phyloP scores from a whole-genome alignment of 768 basidiomycete species.

The Nevesoporus exiguus region DNA sequence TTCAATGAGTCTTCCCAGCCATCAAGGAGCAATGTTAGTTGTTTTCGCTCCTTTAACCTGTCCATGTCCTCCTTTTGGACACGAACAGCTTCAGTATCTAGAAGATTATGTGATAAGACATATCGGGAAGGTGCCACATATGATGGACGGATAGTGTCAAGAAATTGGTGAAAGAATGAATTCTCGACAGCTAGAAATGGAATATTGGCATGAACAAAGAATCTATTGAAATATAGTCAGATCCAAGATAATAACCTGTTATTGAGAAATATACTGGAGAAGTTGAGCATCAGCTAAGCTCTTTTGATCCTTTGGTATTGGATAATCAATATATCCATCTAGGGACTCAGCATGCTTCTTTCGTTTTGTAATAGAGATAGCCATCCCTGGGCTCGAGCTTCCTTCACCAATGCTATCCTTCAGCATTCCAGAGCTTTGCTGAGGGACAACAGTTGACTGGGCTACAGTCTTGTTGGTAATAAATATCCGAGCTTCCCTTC shows the following conservation, averaged over 20 bases:
- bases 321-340: not conserved
- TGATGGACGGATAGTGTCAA: constrained; percentile 22
- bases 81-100: constrained; percentile 21
- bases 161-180: constrained; percentile 19
- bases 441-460: too few species aligned
- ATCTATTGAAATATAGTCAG: too few species aligned
- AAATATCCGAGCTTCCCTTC: too few species aligned
- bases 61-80: constrained; percentile 22
- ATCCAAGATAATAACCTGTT: too few species aligned
- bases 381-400: not conserved
- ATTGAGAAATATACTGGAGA: constrained; percentile 24
- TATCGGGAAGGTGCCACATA: constrained; percentile 23
- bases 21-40: constrained; percentile 29
- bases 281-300: not conserved
- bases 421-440: not conserved
- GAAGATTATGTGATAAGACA: constrained; percentile 23
- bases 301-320: not conserved
- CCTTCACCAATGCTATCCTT: too few species aligned
- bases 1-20: constrained; percentile 31
- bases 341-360: not conserved
- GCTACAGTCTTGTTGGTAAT: too few species aligned
- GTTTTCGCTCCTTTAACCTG: constrained; percentile 6
- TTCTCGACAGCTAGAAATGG: constrained; percentile 20
- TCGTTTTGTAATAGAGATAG: not conserved
- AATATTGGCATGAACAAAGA: too few species aligned